Conservation (phyloP, 2,329 filamentous ascomycete genomes). For the Endoconidiophora polonica region DNA sequence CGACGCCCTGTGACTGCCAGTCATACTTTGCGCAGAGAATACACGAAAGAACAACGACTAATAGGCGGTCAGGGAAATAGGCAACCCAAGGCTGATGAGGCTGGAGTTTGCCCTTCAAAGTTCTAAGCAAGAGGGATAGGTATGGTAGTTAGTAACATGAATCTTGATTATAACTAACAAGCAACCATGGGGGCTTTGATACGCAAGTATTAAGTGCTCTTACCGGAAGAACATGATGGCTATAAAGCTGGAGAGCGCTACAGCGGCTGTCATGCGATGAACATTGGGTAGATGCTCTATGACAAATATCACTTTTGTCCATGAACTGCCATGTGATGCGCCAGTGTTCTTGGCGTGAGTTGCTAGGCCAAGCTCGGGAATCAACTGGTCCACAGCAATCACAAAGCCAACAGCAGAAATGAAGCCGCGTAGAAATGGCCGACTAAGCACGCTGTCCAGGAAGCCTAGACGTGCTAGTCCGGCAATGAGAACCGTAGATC, state of each 20-base stretch:
- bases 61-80: conserved; percentile 80
- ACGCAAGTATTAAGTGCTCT: conserved; percentile 16
- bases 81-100: conserved; percentile 64
- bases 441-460: conserved; percentile 80
- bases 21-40: conserved; percentile 58
- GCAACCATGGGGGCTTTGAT: neutral
- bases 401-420: conserved; percentile 95
- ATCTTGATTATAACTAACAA: neutral
- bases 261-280: conserved; percentile 58
- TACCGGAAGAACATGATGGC: conserved; percentile 85
- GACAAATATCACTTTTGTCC: conserved; percentile 74
- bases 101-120: conserved; percentile 66
- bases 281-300: conserved; percentile 45
- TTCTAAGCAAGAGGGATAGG: conserved; percentile 18
- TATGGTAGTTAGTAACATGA: neutral
- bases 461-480: conserved; percentile 79
- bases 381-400: conserved; percentile 85
- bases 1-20: conserved; percentile 68
- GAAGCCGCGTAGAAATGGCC: conserved; percentile 84
- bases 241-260: conserved; percentile 64
- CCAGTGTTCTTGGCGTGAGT: conserved; percentile 43
- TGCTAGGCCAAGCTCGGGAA: conserved; percentile 72
- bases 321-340: conserved; percentile 69
- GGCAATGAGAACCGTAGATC: conserved; percentile 73
- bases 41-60: conserved; percentile 74